Base-by-base conservation (phyloP, 140 eudicot species). In the Oenanthe javanica region DNA sequence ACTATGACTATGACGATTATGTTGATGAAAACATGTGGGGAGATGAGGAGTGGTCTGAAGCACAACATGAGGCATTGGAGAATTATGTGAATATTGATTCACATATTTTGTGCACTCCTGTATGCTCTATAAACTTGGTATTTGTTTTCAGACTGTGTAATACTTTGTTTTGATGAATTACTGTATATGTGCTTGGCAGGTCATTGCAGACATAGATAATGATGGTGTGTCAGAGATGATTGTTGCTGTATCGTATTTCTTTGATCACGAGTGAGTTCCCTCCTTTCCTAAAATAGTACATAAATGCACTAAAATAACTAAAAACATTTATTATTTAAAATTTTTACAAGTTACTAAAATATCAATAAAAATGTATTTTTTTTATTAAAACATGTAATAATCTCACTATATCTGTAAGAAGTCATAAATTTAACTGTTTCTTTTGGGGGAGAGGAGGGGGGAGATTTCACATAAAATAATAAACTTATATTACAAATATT, bases 181-280 rank as follows among this genome's bases (percentile, higher is more conserved):
- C 49, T 77, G 31, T 72, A 21, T 18, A 74, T 66, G 10, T 86
- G 79, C 16, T 81, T 84, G 50, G 83, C 89, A 95, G 99, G 99
- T 95, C 31, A 92, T 95, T 81, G 97, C 99, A 75, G 99, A 95
- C 81, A 95, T 95, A 63, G 99, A 95, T 85, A 81, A 85, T 78
- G 99, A 95, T 89, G 99, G 99, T 47, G 84, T 91, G 76, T 86
- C 88, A 23, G 99, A 95, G 93, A 95, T 95, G 99, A 80, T 95
- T 82, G 93, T 95, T 87, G 99, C 97, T 74, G 99, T 92, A 64
- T 95, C 99, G 11, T 95, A 95, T 79, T 95, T 95, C 89, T 95
- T 95, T 89, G 99, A 95, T 86, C 99, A 90, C 43, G 99, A 95
- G 99, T 95, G 81, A 88, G 97, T 89, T 80, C 38, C 27, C 82